A percentile compares a stretch with the other conserved stretches of the same genome.
Conservation (phyloP, 305 asterid genomes). For the Striga hermonthica region DNA sequence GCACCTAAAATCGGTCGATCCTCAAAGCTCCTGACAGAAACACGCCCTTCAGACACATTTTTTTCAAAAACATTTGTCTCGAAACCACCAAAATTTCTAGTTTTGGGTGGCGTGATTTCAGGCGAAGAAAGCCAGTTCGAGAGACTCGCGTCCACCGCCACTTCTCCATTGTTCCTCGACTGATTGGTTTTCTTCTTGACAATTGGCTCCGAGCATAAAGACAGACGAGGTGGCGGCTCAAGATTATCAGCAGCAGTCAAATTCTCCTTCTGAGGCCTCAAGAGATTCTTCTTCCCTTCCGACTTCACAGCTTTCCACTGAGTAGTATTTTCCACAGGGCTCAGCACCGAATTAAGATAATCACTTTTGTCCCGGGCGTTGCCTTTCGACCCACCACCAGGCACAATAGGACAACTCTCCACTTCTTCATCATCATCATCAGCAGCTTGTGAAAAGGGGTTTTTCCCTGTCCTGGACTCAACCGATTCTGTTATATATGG, state of each 20-base stretch:
- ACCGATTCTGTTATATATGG: slow-evolving; percentile 42
- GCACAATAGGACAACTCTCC: slow-evolving; percentile 38
- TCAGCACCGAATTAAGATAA: slow-evolving; percentile 69
- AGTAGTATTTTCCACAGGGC: slow-evolving; percentile 77
- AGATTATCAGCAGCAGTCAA: slow-evolving; percentile 30
- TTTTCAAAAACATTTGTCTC: slow-evolving; percentile 40
- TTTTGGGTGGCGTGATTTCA: slow-evolving; percentile 42
- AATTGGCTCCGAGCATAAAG: slow-evolving; percentile 48
- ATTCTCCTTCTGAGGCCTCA: slow-evolving; percentile 73
- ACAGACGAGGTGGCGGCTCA: slow-evolving; percentile 44
- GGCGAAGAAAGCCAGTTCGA: slow-evolving; percentile 79
- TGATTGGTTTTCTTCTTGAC: slow-evolving; percentile 43
- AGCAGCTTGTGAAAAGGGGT: slow-evolving; percentile 26
- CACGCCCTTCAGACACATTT: slow-evolving; percentile 44
- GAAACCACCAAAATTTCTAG: slow-evolving; percentile 36
- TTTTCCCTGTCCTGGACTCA: slow-evolving; percentile 45
- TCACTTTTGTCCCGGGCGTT: slow-evolving; percentile 63
- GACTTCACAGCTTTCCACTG: slow-evolving; percentile 83
- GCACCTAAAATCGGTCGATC: slow-evolving; percentile 98
- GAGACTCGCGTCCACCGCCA: slow-evolving; percentile 82
- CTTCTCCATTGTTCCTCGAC: slow-evolving; percentile 42
- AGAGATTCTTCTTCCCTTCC: slow-evolving; percentile 34
- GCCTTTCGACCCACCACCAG: slow-evolving; percentile 34
- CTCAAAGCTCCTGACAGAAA: slow-evolving; percentile 52
- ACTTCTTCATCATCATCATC: slow-evolving; percentile 38